A percentile compares a stretch with the other conserved stretches of the same genome.
phyloP scores from a whole-genome alignment of 805 yeast species.

The Kodamaea neixiangensis region DNA sequence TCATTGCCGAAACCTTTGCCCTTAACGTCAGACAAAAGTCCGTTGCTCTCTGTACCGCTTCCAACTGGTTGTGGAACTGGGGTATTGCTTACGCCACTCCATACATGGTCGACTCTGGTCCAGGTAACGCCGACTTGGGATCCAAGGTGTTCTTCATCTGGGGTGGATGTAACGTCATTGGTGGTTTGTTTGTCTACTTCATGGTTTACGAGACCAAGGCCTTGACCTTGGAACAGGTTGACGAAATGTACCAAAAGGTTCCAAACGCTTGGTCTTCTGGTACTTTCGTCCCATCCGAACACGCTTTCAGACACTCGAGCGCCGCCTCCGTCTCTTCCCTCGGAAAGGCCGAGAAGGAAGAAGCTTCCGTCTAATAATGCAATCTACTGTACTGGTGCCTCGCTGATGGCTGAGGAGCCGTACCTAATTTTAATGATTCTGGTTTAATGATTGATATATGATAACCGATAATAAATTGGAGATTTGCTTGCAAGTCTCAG shows the following conservation, averaged over 20 bases:
- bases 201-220: slow-evolving; percentile 44
- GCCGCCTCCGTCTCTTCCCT: slow-evolving; percentile 15
- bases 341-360: slow-evolving; percentile 31
- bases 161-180: slow-evolving; percentile 42
- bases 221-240: slow-evolving; percentile 43
- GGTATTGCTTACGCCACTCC: slow-evolving; percentile 44
- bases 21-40: slow-evolving; percentile 42
- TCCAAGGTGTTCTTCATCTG: slow-evolving; percentile 44
- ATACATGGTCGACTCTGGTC: slow-evolving; percentile 41
- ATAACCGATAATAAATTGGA: not conserved
- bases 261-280: slow-evolving; percentile 36
- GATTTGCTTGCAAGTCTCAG: too few species aligned
- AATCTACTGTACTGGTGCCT: not conserved
- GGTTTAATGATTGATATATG: slow-evolving; percentile 2
- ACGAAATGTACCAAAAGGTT: slow-evolving; percentile 38
- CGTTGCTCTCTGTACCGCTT: slow-evolving; percentile 41
- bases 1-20: slow-evolving; percentile 38
- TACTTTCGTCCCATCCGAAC: slow-evolving; percentile 33
- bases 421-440: not conserved
- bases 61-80: slow-evolving; percentile 47
- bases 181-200: slow-evolving; percentile 34
- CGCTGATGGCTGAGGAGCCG: not conserved
- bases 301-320: slow-evolving; percentile 34
- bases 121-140: slow-evolving; percentile 41
- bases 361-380: slow-evolving; percentile 1